phyloP scores from a whole-genome alignment of 768 basidiomycete genomes.

The Russula dissimulans region DNA sequence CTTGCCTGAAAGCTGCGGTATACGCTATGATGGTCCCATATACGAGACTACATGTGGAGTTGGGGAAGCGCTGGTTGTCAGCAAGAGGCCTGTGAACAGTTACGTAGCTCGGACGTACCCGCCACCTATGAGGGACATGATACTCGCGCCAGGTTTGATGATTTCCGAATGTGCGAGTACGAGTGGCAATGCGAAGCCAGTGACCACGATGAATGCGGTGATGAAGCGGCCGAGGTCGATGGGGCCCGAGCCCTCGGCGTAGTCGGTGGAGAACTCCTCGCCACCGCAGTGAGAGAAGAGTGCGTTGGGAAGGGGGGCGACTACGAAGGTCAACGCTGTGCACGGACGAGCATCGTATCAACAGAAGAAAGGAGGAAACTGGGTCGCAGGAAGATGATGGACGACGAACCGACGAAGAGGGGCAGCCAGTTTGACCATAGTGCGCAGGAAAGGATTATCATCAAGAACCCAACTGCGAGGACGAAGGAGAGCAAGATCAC shows the following conservation, averaged over 20 bases:
- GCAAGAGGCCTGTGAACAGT: background rate
- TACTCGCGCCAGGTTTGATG: slow-evolving; percentile 74
- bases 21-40: slow-evolving; percentile 90
- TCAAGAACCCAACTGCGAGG: slow-evolving; percentile 92
- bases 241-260: slow-evolving; percentile 58
- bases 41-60: slow-evolving; percentile 44
- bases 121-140: slow-evolving; percentile 93
- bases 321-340: slow-evolving; percentile 84
- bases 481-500: slow-evolving; percentile 96
- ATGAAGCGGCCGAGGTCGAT: slow-evolving; percentile 93
- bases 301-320: slow-evolving; percentile 93
- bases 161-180: slow-evolving; percentile 88
- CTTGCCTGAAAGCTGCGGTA: slow-evolving; percentile 72
- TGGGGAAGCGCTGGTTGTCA: background rate
- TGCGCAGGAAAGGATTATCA: slow-evolving; percentile 96
- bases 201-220: slow-evolving; percentile 82
- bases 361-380: background rate
- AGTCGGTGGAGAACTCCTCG: slow-evolving; percentile 79
- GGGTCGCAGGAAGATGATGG: background rate
- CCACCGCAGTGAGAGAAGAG: slow-evolving; percentile 86
- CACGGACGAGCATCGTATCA: background rate
- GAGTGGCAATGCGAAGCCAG: slow-evolving; percentile 88
- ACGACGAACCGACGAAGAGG: slow-evolving; percentile 70
- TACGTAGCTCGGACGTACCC: slow-evolving; percentile 41
- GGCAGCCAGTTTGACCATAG: slow-evolving; percentile 97